Base-by-base conservation (phyloP, 306 rosid genomes). In the Prunus armeniaca region DNA sequence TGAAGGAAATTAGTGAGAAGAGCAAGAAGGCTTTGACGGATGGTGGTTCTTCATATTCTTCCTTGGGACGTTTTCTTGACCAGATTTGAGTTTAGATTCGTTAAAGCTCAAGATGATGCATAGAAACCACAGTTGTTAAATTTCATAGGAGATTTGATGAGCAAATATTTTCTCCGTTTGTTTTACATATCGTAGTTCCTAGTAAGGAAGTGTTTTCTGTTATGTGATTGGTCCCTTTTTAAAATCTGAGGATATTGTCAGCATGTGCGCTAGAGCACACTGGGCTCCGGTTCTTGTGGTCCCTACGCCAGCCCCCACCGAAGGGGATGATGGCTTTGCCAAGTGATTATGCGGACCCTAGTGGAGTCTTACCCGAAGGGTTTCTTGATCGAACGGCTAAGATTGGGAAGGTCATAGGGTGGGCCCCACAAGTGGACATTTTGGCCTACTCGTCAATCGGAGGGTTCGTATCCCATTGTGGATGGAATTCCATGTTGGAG, bases 361-460 rank as follows among this genome's bases (percentile, higher is more conserved):
- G 27, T 1, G 24, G 12, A 4, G 28, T 77, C 24, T 46, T 82
- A 5, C 78, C 84, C 0, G 28, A 56, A 17, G 81, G 84, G 0
- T 76, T 81, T 14, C 45, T 75, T 2, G 71, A 76, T 3, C 75
- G 66, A 3, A 72, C 61, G 0, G 15, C n/a, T 2, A 25, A 25
- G 4, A 24, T 12, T 3, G 82, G 85, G n/a, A 67, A 49, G n/a
- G 34, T 57, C 5, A 55, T 79, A 32, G 82, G 85, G 7, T 82
- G 85, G 82, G 79, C 81, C 1, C 81, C 84, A 2, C 84, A 81
- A 76, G 66, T 58, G 45, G 51, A 41, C 3, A 5, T 81, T n/a
- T 34, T 81, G 49, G 75, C 81, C 5, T 75, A 76, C 73, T 32
- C 52, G 2, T 56, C 78, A 0, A 41, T 54, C 0, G 81, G 81